phyloP scores from a whole-genome alignment of 78 protist genomes.

The Tieghemostelium lacteum region DNA sequence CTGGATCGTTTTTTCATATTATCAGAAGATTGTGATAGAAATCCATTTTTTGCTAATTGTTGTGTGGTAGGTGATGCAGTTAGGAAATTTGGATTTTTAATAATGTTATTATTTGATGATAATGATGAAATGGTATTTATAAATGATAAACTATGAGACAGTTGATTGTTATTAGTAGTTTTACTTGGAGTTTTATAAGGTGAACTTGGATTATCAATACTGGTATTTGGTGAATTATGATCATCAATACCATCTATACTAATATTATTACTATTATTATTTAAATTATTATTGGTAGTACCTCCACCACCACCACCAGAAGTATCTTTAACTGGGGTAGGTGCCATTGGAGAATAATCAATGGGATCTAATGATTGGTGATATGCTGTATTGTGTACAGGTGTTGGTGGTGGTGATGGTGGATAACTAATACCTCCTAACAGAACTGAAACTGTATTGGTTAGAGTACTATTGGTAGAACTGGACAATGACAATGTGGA shows the following conservation, averaged over 20 bases:
- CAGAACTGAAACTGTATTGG: too few species aligned
- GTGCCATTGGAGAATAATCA: background rate
- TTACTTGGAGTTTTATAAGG: constrained; percentile 74
- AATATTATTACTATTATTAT: background rate
- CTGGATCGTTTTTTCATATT: constrained; percentile 18
- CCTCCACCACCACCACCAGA: too few species aligned
- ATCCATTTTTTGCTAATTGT: too few species aligned
- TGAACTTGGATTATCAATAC: constrained; percentile 18
- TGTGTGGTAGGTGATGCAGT: too few species aligned
- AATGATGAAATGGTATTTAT: background rate
- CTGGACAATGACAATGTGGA: too few species aligned
- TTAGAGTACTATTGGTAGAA: background rate
- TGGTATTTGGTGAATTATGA: constrained; percentile 2
- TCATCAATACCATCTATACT: background rate
- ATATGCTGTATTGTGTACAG: background rate
- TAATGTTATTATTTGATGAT: background rate
- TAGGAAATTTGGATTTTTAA: too few species aligned
- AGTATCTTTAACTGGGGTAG: constrained; percentile 5
- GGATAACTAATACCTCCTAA: background rate
- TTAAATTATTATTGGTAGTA: too few species aligned
- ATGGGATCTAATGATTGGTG: background rate
- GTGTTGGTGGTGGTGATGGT: constrained; percentile 20
- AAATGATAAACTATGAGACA: background rate
- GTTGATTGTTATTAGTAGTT: too few species aligned
- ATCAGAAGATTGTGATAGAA: background rate